Evolutionary conservation across 2,329 filamentous ascomycete genomes (phyloP), one percentile per base, ranked within the genome.

Genomic region (Neoscytalidium dimidiatum): DNA sequence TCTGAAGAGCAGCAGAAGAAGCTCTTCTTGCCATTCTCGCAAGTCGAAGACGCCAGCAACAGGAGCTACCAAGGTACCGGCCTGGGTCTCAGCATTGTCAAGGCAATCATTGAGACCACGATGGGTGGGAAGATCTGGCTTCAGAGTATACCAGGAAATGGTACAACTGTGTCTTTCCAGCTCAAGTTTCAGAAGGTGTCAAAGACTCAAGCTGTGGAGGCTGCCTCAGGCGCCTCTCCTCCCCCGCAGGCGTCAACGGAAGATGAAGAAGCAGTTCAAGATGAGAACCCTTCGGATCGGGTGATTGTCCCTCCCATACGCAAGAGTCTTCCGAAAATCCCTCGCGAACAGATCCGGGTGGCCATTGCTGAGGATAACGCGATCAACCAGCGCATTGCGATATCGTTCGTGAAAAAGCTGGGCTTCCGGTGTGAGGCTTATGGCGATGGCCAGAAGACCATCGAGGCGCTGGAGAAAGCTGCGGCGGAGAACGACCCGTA

Each of bases 341-440:
- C 91, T 8, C 88, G 91, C 65, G 87, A 93, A 49, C 84, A 96
- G 64, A 83, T 98, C 31, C 89, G 92, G 33, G 89, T 98, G 31
- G 97, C 93, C 77, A 94, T 98, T 65, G 94, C 94, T 0, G 94
- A 98, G 73, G 94, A 98, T 79, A 97, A 97, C 70, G 87, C 90
- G 3, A 96, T 97, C 80, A 97, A 97, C 71, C 92, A 96, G 73
- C 92, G 91, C 76, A 97, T 97, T 70, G 94, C 94, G 1, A 92
- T 97, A 57, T 92, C 93, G 70, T 97, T 96, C 70, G 91, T 96
- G 64, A 88, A 90, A 70, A 91, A 92, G 64, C 85, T 98, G 9
- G 93, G 94, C 2, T 94, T 97, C 76, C 86, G 88, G 64, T 93
- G 95, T 60, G 90, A 94, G 75, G 93, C 94, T 0, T 97, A 93